Percentiles rank a stretch among this genome's conserved stretches.
These are phyloP conservation scores for Chenopodium formosanum DNA, from an alignment of 148 eudicot species.

Conservation along the genomic window DNA sequence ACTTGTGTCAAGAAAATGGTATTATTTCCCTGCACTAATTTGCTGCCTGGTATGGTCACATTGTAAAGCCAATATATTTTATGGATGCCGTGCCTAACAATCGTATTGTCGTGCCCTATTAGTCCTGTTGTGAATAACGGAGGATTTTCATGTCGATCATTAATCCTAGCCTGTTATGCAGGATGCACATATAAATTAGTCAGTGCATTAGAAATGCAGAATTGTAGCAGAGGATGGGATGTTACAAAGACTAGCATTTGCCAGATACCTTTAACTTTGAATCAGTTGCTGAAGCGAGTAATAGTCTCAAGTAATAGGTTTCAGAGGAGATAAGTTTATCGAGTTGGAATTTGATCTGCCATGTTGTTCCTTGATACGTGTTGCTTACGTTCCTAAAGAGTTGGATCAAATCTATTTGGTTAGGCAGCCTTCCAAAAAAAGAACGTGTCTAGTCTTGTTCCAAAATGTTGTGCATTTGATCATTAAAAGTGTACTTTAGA, in stretches of 20 bases:
- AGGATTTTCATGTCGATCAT: constrained; percentile 31
- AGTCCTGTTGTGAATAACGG: constrained; percentile 45
- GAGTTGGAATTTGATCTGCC: constrained; percentile 77
- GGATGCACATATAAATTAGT: not conserved
- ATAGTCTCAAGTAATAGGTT: constrained; percentile 63
- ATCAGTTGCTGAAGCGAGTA: constrained; percentile 67
- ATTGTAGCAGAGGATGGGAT: not conserved
- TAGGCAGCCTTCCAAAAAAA: not conserved
- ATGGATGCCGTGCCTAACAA: constrained; percentile 68
- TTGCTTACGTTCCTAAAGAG: constrained; percentile 46
- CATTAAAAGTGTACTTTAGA: not conserved
- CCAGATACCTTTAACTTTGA: constrained; percentile 55
- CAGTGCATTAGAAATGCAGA: not conserved
- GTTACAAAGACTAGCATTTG: not conserved
- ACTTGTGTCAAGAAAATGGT: constrained; percentile 56
- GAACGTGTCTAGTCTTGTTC: not conserved
- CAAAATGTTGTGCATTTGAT: not conserved
- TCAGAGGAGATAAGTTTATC: constrained; percentile 29
- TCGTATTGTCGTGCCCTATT: constrained; percentile 56
- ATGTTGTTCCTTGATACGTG: constrained; percentile 63
- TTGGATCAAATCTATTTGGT: not conserved
- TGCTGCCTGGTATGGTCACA: constrained; percentile 41
- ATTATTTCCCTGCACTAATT: constrained; percentile 40
- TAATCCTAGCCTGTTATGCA: constrained; percentile 42
- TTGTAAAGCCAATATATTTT: constrained; percentile 60